These are phyloP conservation scores for Jatropha multifida DNA, from an alignment of 441 rosid genomes.

Conservation along the genomic window DNA sequence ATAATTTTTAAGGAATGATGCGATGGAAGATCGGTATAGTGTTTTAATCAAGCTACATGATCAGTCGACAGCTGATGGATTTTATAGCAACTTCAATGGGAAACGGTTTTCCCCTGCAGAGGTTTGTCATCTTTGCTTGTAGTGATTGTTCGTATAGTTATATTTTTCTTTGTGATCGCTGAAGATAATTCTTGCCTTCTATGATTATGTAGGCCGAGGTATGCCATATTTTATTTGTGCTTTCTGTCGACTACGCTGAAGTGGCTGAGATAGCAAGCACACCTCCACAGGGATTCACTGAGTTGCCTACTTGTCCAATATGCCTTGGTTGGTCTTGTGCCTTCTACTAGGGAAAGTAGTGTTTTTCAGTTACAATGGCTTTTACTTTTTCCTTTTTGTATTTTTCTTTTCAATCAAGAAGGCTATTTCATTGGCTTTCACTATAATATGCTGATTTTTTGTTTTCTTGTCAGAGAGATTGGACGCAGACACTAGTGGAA, in stretches of 20 bases:
- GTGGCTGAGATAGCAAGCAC: conserved; percentile 63
- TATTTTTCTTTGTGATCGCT: neutral
- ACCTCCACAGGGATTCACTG: conserved; percentile 68
- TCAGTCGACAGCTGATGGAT: conserved; percentile 59
- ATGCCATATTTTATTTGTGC: conserved; percentile 69
- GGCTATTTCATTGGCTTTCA: neutral
- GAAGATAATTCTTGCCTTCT: neutral
- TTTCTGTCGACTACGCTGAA: conserved; percentile 67
- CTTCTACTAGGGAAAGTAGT: neutral
- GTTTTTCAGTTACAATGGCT: neutral
- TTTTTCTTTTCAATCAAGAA: neutral
- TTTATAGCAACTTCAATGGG: conserved; percentile 60
- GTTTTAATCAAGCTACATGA: conserved; percentile 60
- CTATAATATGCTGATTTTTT: conserved; percentile 7
- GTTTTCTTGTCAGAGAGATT: conserved; percentile 63
- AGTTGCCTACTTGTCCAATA: conserved; percentile 87
- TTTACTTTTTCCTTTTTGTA: neutral
- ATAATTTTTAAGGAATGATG: conserved; percentile 65
- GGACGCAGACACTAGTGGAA: conserved; percentile 94
- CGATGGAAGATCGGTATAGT: conserved; percentile 87
- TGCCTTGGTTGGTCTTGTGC: conserved; percentile 66
- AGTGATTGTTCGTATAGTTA: neutral
- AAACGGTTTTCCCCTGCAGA: conserved; percentile 74
- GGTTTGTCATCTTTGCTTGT: conserved; percentile 38
- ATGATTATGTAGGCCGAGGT: conserved; percentile 63